Percentiles rank a stretch among this genome's conserved stretches.
phyloP scores from a whole-genome alignment of 1,284 basidiomycete species.

The Pseudozyma hubeiensis region DNA sequence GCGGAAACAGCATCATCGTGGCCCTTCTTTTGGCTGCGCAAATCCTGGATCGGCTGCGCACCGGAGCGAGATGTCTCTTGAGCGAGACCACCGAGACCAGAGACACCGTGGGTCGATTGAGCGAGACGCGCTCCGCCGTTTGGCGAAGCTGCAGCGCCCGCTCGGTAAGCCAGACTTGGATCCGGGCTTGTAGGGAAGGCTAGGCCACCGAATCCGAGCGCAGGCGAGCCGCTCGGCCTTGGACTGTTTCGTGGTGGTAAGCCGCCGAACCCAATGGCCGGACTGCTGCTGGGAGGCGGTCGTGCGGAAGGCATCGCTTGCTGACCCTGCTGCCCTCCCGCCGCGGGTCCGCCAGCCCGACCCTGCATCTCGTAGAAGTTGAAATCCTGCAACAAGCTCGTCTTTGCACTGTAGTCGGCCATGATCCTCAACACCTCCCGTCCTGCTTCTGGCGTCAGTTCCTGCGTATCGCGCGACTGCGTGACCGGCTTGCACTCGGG shows the following conservation, averaged over 20 bases:
- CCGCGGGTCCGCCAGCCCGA: neutral
- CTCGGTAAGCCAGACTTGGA: neutral
- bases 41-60: constrained; percentile 7
- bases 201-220: constrained; percentile 6
- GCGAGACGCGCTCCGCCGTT: constrained; percentile 17
- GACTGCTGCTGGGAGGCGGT: constrained; percentile 7
- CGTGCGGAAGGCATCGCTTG: neutral
- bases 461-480: constrained; percentile 67
- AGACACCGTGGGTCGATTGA: constrained; percentile 8
- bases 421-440: constrained; percentile 60
- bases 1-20: constrained; percentile 9
- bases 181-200: constrained; percentile 17
- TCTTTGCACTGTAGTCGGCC: constrained; percentile 49
- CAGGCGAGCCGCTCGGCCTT: constrained; percentile 19
- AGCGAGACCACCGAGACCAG: constrained; percentile 16
- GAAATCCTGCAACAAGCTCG: constrained; percentile 56
- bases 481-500: constrained; percentile 65
- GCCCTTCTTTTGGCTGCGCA: neutral
- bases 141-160: constrained; percentile 8
- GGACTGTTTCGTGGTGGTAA: constrained; percentile 28
- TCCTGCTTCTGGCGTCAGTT: constrained; percentile 58
- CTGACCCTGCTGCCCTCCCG: neutral
- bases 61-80: constrained; percentile 15
- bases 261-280: constrained; percentile 19
- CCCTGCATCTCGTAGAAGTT: constrained; percentile 59